Percentiles rank a stretch among this genome's conserved stretches.
Evolutionary conservation across 805 yeast species (phyloP).

Genomic region (Candida insectalens): DNA sequence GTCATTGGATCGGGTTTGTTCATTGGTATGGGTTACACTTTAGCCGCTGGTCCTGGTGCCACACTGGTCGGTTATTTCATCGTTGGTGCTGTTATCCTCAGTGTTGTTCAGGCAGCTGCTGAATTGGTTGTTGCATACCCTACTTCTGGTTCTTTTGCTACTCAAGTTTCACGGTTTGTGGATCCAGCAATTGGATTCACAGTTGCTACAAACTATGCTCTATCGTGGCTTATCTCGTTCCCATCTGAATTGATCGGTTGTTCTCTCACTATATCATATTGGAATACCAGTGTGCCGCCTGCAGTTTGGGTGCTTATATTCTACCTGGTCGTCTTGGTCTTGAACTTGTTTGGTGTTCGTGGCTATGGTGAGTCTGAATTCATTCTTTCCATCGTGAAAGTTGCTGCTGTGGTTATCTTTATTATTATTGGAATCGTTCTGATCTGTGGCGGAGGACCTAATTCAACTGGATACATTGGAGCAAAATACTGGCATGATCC

Average conservation of each 20-base stretch:
- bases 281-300: slow-evolving; percentile 70
- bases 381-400: slow-evolving; percentile 66
- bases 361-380: slow-evolving; percentile 80
- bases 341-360: slow-evolving; percentile 65
- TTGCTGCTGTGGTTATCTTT: slow-evolving; percentile 65
- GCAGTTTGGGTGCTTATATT: slow-evolving; percentile 63
- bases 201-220: slow-evolving; percentile 77
- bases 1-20: slow-evolving; percentile 76
- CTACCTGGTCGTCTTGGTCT: slow-evolving; percentile 47
- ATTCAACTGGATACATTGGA: slow-evolving; percentile 44
- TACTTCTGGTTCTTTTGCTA: slow-evolving; percentile 64
- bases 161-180: slow-evolving; percentile 65
- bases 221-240: slow-evolving; percentile 66
- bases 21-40: slow-evolving; percentile 58
- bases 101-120: slow-evolving; percentile 62
- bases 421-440: slow-evolving; percentile 67
- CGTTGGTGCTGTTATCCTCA: slow-evolving; percentile 63
- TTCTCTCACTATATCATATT: slow-evolving; percentile 67
- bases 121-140: slow-evolving; percentile 76
- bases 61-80: slow-evolving; percentile 53
- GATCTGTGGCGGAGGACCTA: slow-evolving; percentile 85
- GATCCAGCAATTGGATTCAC: slow-evolving; percentile 68
- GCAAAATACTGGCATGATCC: slow-evolving; percentile 45
- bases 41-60: slow-evolving; percentile 58
- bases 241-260: slow-evolving; percentile 76